These are phyloP conservation scores for Elsinoe arachidis DNA, from an alignment of 2,329 filamentous ascomycete species.

Conservation along the genomic window DNA sequence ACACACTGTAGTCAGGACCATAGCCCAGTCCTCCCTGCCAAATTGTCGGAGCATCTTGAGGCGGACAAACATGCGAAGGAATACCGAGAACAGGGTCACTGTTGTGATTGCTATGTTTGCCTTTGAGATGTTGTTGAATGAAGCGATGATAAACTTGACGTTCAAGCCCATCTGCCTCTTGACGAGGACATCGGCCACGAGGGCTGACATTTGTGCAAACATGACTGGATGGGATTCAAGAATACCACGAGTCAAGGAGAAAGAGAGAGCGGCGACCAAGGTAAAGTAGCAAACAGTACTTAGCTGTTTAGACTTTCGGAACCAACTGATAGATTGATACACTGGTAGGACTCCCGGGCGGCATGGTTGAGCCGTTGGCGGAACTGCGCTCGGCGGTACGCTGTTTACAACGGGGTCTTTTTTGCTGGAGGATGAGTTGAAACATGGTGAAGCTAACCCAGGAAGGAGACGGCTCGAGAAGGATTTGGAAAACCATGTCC, in stretches of 20 bases:
- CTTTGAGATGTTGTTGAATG: neutral
- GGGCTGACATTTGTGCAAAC: neutral
- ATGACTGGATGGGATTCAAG: neutral
- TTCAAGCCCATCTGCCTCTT: constrained; percentile 3
- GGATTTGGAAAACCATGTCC: neutral
- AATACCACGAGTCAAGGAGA: neutral
- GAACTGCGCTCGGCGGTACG: neutral
- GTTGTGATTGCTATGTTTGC: neutral
- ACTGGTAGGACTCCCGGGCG: neutral
- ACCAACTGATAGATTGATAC: constrained; percentile 3
- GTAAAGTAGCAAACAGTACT: neutral
- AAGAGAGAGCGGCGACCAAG: neutral
- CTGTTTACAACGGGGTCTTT: constrained; percentile 9
- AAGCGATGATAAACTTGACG: constrained; percentile 1
- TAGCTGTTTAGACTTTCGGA: neutral
- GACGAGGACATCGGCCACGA: neutral
- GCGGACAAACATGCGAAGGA: constrained; percentile 7
- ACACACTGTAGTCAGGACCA: constrained; percentile 2
- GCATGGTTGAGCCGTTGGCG: constrained; percentile 1
- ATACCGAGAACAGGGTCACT: neutral
- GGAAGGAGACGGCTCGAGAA: neutral
- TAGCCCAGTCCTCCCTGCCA: constrained; percentile 9
- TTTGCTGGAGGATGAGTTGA: neutral
- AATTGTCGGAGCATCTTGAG: constrained; percentile 4
- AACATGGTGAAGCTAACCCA: neutral